Conservation (phyloP, 768 basidiomycete species). For the Boletus reticuloceps region DNA sequence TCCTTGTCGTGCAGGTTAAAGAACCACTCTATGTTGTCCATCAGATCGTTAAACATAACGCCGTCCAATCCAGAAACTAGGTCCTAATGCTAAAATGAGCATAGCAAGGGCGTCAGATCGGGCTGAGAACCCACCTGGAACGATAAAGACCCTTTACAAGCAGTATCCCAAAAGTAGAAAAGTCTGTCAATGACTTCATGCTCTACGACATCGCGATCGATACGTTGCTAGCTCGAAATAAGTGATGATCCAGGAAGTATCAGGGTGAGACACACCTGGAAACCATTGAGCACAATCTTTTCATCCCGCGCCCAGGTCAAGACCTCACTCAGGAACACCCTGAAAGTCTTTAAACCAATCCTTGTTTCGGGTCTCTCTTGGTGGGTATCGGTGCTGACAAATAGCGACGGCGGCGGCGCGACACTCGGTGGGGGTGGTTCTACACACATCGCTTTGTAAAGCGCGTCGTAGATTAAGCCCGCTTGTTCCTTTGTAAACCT, state of each 20-base stretch:
- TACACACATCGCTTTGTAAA: constrained; percentile 81
- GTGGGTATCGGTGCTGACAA: constrained; percentile 52
- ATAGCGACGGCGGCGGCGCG: constrained; percentile 48
- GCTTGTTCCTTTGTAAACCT: constrained; percentile 85
- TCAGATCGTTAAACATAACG: constrained; percentile 93
- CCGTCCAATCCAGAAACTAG: constrained; percentile 85
- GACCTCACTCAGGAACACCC: constrained; percentile 85
- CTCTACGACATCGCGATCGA: constrained; percentile 89
- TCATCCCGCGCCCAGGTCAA: constrained; percentile 96
- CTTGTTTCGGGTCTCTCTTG: constrained; percentile 88
- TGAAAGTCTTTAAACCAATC: constrained; percentile 83
- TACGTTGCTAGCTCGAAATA: constrained; percentile 58
- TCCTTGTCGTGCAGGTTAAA: constrained; percentile 95
- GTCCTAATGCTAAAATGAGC: constrained; percentile 52
- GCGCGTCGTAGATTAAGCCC: constrained; percentile 87
- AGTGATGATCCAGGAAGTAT: constrained; percentile 2
- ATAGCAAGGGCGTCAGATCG: background rate
- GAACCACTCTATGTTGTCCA: constrained; percentile 99
- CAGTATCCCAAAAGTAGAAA: constrained; percentile 93
- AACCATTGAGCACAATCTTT: constrained; percentile 87
- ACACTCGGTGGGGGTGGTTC: constrained; percentile 62
- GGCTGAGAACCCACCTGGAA: constrained; percentile 63
- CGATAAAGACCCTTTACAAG: constrained; percentile 78
- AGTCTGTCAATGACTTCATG: constrained; percentile 93
- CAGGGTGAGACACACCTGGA: constrained; percentile 53